Evolutionary conservation across 1,284 basidiomycete genomes (phyloP).

Genomic region (Agaricales sp.): DNA sequence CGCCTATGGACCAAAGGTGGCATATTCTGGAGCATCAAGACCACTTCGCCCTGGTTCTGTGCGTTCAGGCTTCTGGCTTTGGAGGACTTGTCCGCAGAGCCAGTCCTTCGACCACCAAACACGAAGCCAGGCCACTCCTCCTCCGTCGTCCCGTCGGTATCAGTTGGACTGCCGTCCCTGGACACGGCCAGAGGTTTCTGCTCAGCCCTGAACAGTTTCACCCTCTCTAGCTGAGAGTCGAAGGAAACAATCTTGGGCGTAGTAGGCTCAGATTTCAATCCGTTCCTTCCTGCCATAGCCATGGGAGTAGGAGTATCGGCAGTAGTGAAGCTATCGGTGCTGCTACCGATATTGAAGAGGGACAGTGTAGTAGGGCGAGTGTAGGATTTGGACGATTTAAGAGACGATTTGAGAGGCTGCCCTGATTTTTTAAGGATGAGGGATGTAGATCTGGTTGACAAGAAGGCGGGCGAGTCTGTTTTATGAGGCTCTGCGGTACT

Average conservation of each 20-base stretch:
- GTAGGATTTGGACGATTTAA: constrained; percentile 60
- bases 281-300: constrained; percentile 18
- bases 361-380: constrained; percentile 17
- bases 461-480: constrained; percentile 8
- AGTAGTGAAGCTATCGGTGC: constrained; percentile 39
- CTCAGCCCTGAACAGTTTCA: constrained; percentile 88
- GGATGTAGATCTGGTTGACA: constrained; percentile 12
- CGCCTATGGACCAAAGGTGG: constrained; percentile 21
- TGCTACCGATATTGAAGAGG: background rate
- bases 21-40: constrained; percentile 39
- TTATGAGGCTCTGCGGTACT: constrained; percentile 12
- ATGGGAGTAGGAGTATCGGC: constrained; percentile 21
- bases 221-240: constrained; percentile 81
- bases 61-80: background rate
- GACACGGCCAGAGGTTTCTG: constrained; percentile 92
- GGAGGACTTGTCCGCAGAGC: background rate
- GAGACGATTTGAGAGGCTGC: constrained; percentile 84
- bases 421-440: constrained; percentile 85
- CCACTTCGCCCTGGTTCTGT: constrained; percentile 18
- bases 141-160: constrained; percentile 48
- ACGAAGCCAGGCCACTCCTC: constrained; percentile 59
- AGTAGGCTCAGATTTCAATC: constrained; percentile 48
- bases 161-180: constrained; percentile 81
- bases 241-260: constrained; percentile 88
- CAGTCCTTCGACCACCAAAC: constrained; percentile 32